Evolutionary conservation across 1,284 basidiomycete genomes (phyloP).

Genomic region (Ustilago sp.): DNA sequence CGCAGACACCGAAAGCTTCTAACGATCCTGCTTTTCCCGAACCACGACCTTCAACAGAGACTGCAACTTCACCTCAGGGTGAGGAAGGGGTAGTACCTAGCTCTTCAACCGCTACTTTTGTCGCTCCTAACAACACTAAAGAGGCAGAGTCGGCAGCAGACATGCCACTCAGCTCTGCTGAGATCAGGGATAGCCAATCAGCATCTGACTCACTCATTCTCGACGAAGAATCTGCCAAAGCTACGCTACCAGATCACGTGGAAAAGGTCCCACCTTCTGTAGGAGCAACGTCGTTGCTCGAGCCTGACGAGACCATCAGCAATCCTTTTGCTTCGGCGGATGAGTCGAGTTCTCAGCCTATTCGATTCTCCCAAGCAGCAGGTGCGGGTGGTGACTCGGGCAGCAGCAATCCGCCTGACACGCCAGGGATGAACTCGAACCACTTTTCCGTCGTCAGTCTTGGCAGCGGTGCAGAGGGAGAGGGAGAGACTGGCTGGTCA

Average conservation of each 20-base stretch:
- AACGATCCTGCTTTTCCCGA: constrained; percentile 17
- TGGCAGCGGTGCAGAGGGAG: constrained; percentile 15
- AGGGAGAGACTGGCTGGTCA: constrained; percentile 12
- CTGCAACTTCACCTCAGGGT: not conserved
- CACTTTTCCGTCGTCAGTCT: constrained; percentile 58
- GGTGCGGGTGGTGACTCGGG: constrained; percentile 3
- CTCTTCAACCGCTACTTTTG: constrained; percentile 31
- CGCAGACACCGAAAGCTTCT: constrained; percentile 25
- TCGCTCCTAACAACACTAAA: constrained; percentile 8
- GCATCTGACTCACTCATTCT: constrained; percentile 39
- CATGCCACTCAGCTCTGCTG: constrained; percentile 39
- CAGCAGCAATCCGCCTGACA: constrained; percentile 22
- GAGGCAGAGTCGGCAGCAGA: constrained; percentile 1
- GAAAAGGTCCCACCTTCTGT: constrained; percentile 57
- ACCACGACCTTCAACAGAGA: not conserved
- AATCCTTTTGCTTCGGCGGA: constrained; percentile 59
- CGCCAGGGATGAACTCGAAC: constrained; percentile 39
- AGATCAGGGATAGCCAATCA: constrained; percentile 37
- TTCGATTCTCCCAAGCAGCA: constrained; percentile 21
- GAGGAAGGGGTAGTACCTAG: constrained; percentile 15
- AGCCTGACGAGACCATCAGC: constrained; percentile 60
- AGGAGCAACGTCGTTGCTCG: constrained; percentile 61
- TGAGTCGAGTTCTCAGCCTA: constrained; percentile 17
- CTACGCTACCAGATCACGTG: constrained; percentile 22
- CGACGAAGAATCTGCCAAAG: constrained; percentile 47